Percentiles rank a stretch among this genome's conserved stretches.
Evolutionary conservation across 768 basidiomycete species (phyloP).

Genomic region (Collybia mongolica): DNA sequence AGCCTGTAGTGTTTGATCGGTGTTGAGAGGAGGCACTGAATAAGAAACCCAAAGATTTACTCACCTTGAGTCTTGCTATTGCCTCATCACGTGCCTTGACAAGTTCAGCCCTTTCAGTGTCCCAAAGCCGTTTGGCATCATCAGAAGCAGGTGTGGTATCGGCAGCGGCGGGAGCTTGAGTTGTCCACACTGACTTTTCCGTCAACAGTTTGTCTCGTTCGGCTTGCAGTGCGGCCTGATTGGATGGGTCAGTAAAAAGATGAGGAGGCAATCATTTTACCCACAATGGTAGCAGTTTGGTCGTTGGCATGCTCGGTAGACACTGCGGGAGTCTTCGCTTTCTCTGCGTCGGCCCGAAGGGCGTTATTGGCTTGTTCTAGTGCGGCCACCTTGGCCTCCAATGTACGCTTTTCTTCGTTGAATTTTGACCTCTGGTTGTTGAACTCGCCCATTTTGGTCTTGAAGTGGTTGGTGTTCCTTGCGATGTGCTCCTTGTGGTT

Average conservation of each 20-base stretch:
- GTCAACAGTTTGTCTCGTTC: conserved; percentile 63
- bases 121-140: conserved; percentile 43
- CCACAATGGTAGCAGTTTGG: conserved; percentile 37
- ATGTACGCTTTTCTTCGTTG: conserved; percentile 33
- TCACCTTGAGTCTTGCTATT: conserved; percentile 55
- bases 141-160: conserved; percentile 18
- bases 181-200: conserved; percentile 51
- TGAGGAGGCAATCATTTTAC: conserved; percentile 10
- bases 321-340: conserved; percentile 12
- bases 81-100: conserved; percentile 61
- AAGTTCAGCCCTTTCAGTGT: conserved; percentile 60
- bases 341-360: conserved; percentile 24
- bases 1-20: conserved; percentile 21
- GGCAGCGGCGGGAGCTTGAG: conserved; percentile 22
- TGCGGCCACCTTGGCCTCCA: conserved; percentile 36
- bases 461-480: conserved; percentile 29
- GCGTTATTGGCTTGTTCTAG: conserved; percentile 35
- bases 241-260: conserved; percentile 1
- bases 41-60: neutral
- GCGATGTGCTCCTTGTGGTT: conserved; percentile 28
- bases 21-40: conserved; percentile 1
- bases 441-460: conserved; percentile 29
- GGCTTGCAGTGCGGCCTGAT: conserved; percentile 48
- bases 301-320: conserved; percentile 23
- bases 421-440: conserved; percentile 34